phyloP scores from a whole-genome alignment of 768 basidiomycete species.

The Punctularia strigosozonata region DNA sequence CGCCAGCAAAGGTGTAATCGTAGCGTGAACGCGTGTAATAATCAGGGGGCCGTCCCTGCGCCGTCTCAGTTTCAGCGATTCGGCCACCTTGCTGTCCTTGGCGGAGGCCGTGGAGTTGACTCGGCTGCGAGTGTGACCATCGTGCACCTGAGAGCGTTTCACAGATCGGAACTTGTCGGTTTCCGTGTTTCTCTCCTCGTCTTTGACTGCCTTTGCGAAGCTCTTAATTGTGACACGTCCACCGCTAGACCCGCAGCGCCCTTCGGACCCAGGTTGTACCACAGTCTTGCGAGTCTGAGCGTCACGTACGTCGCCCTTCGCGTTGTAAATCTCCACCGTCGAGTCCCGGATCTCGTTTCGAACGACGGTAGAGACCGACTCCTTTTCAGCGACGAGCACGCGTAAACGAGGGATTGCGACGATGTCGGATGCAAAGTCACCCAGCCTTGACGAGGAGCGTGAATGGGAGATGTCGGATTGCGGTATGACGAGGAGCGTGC shows the following conservation, averaged over 20 bases:
- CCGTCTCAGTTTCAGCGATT: slow-evolving; percentile 21
- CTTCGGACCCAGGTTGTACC: slow-evolving; percentile 44
- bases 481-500: slow-evolving; percentile 50
- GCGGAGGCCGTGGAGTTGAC: no score
- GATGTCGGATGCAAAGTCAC: slow-evolving; percentile 10
- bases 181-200: no score
- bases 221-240: slow-evolving; percentile 49
- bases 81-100: no score
- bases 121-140: no score
- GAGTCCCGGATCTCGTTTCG: slow-evolving; percentile 43
- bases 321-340: slow-evolving; percentile 53
- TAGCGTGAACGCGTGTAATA: slow-evolving; percentile 45
- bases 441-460: slow-evolving; percentile 9
- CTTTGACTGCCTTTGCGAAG: no score
- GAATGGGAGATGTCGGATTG: slow-evolving; percentile 21
- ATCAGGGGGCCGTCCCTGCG: slow-evolving; percentile 45
- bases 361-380: slow-evolving; percentile 44
- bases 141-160: no score
- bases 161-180: no score
- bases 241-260: slow-evolving; percentile 51
- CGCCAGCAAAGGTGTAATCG: slow-evolving; percentile 37
- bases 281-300: slow-evolving; percentile 55
- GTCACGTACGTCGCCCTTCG: slow-evolving; percentile 43
- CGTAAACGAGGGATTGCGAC: slow-evolving; percentile 58
- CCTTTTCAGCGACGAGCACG: slow-evolving; percentile 54